Evolutionary conservation across 2,329 filamentous ascomycete genomes (phyloP).

Genomic region (Elsinoe perseae): DNA sequence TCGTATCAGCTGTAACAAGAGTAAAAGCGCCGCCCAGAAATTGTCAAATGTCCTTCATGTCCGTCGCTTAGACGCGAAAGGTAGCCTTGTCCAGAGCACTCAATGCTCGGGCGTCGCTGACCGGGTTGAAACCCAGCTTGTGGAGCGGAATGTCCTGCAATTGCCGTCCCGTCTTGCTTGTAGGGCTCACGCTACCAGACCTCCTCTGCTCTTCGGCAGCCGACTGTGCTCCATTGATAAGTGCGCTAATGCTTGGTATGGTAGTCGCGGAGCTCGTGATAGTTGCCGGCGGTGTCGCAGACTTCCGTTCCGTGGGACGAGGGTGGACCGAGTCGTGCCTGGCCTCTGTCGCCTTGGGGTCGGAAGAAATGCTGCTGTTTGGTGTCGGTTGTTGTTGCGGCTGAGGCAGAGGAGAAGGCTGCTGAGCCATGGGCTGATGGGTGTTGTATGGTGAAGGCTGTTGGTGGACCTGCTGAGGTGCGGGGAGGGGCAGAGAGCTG

Average conservation of each 20-base stretch:
- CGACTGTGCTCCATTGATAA: slow-evolving; percentile 33
- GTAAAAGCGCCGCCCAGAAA: not conserved
- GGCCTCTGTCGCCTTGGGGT: not conserved
- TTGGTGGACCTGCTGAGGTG: slow-evolving; percentile 24
- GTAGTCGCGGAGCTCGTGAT: slow-evolving; percentile 27
- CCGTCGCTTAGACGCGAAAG: slow-evolving; percentile 22
- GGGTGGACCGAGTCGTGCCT: slow-evolving; percentile 14
- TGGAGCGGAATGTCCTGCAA: slow-evolving; percentile 32
- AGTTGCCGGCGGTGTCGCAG: slow-evolving; percentile 10
- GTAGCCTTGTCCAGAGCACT: slow-evolving; percentile 33
- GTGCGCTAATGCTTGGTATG: slow-evolving; percentile 49
- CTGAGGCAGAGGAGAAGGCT: slow-evolving; percentile 9
- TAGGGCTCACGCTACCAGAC: slow-evolving; percentile 27
- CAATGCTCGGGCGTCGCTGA: slow-evolving; percentile 30
- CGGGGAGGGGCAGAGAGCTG: slow-evolving; percentile 32
- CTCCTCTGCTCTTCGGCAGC: slow-evolving; percentile 20
- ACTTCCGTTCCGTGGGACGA: slow-evolving; percentile 17
- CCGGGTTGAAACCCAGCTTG: slow-evolving; percentile 33
- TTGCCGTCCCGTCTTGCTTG: slow-evolving; percentile 22
- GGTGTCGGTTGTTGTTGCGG: slow-evolving; percentile 7
- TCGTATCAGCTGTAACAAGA: slow-evolving; percentile 11
- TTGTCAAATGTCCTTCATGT: not conserved
- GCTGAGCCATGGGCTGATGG: slow-evolving; percentile 18
- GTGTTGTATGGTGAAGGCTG: slow-evolving; percentile 23
- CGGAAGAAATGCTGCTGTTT: slow-evolving; percentile 7